Base-by-base conservation (phyloP, 345 rosid species). In the Lepidium didymum region DNA sequence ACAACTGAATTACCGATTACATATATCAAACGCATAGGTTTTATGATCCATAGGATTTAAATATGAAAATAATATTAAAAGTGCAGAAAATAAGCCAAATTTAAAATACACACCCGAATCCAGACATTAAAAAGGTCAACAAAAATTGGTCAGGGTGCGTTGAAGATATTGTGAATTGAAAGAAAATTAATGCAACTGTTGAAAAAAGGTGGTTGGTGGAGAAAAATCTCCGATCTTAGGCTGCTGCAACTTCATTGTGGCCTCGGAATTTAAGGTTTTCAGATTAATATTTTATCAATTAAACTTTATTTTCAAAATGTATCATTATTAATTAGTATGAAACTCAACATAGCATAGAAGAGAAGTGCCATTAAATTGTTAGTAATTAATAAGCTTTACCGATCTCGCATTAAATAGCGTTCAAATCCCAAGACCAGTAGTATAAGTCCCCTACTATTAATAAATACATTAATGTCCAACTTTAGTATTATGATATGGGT, bases 231-330 rank as follows among this genome's bases (percentile, higher is more conserved):
- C 27, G 35, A 47, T 27, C 13, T 31, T 43, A 69, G 60, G 3
- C 74, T 50, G 58, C 61, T 65, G 46, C 62, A 51, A 51, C 67
- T 42, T 59, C 62, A 10, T 9, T 23, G 7, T 49, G 47, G 62
- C 67, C 36, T 73, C 25, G 42, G 72, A 67, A 36, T 42, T 73
- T 67, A 73, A 66, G 77, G 77, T 73, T 72, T 46, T 66, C 56
- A 73, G 66, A 66, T 23, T 33, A 11, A 21, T 14, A 40, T 73
- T 45, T 11, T 11, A 11, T 33, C 31, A 51, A 37, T 27, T 49
- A 70, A 41, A 31, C 25, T 18, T 16, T 33, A 64, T n/a, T n/a
- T n/a, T n/a, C n/a, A 47, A 47, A 72, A 31, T n/a, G n/a, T 35
- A 44, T 6, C 18, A 27, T n/a, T 23, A 23, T 2, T 3, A 23